Percentiles rank a stretch among this genome's conserved stretches.
Evolutionary conservation across 2,329 filamentous ascomycete species (phyloP).

Genomic region (Colletotrichum costaricense): DNA sequence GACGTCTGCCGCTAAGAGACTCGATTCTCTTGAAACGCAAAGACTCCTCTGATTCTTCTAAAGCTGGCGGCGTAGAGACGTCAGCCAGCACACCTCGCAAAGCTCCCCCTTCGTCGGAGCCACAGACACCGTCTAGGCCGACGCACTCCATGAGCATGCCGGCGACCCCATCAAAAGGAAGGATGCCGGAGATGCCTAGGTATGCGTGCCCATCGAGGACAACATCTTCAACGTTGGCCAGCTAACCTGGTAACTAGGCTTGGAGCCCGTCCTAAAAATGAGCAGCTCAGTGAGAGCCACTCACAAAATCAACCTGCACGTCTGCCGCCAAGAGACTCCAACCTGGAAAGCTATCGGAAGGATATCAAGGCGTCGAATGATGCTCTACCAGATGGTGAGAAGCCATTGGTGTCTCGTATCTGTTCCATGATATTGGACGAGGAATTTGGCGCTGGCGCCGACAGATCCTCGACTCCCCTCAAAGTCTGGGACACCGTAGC

Average conservation of each 20-base stretch:
- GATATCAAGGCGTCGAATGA: not conserved
- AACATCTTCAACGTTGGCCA: not conserved
- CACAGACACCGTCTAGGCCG: not conserved
- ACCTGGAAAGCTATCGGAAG: not conserved
- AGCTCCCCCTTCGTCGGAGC: not conserved
- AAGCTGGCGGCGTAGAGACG: not conserved
- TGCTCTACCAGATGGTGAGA: not conserved
- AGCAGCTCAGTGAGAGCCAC: not conserved
- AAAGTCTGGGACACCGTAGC: conserved; percentile 32
- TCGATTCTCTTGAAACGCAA: conserved; percentile 27
- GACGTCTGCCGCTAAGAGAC: conserved; percentile 20
- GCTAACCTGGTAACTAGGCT: conserved; percentile 9
- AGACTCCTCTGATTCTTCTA: conserved; percentile 9
- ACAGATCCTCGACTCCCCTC: conserved; percentile 20
- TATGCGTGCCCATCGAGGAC: not conserved
- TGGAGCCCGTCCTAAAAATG: not conserved
- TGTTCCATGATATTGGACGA: conserved; percentile 29
- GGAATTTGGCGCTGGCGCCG: not conserved
- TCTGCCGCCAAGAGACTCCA: not conserved
- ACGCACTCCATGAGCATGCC: conserved; percentile 5
- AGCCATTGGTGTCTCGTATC: conserved; percentile 19
- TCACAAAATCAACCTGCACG: not conserved
- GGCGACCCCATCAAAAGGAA: conserved; percentile 17
- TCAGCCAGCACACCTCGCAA: not conserved
- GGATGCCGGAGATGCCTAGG: conserved; percentile 15